Evolutionary conservation across 345 rosid species (phyloP), one percentile per base, ranked within the genome.

Genomic region (Carallia pectinifolia): DNA sequence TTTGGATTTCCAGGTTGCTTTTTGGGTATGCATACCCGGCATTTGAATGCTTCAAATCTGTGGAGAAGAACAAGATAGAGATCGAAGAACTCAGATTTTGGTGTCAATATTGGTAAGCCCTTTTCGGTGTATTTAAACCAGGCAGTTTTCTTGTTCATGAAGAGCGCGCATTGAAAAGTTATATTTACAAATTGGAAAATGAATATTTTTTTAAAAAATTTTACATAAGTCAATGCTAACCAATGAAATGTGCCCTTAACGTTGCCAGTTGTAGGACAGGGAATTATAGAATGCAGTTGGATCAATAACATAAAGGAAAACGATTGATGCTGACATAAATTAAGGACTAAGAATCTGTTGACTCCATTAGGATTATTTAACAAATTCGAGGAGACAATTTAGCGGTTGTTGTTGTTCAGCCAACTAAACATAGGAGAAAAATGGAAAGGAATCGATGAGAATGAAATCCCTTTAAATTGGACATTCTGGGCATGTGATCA

Each of bases 1-100:
- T n/a, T 33, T 58, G 47, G 30, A 15, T 44, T 44, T 10, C 16
- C 92, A 93, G 97, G 76, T 70, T 92, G 84, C 60, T 86, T 76
- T 75, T 95, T 62, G 99, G 99, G 71, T 92, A 87, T 79, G 90
- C 93, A 40, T 95, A 87, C 81, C 99, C 99, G 5, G 99, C 97
- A 18, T 85, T 92, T 33, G 96, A 85, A 78, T 95, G 97, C 77
- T 95, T 73, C 72, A 95, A 90, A 79, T 55, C 87, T 31, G 87
- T 92, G 48, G 99, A 95, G 92, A 90, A 84, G 80, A 95, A 92
- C 78, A 84, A 53, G 74, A 89, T 89, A 18, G 84, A 89, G 27
- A 85, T 86, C 62, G 96, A 86, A 40, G 91, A 90, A 78, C 90
- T 95, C 80, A 82, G 92, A 71, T 90, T 86, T 70, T 95, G 99